Conservation (phyloP, 2,329 filamentous ascomycete species). For the Fusarium mangiferae region DNA sequence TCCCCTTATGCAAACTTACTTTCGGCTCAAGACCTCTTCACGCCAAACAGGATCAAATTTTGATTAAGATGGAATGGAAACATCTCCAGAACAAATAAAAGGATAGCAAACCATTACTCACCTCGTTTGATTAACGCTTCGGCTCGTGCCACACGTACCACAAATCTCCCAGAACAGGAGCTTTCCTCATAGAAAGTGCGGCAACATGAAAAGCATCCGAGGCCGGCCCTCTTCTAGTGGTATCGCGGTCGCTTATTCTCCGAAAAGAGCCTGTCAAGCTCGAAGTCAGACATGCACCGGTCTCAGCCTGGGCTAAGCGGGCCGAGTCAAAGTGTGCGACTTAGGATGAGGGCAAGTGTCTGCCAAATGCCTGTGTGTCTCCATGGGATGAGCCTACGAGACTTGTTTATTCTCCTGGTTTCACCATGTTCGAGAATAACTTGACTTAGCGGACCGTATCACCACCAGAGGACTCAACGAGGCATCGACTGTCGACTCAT, state of each 20-base stretch:
- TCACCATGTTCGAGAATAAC: constrained; percentile 45
- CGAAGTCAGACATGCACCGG: constrained; percentile 44
- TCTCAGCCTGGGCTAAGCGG: constrained; percentile 38
- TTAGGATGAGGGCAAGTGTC: constrained; percentile 11
- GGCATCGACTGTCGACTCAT: constrained; percentile 17
- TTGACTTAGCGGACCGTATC: constrained; percentile 38
- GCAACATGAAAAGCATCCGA: constrained; percentile 25
- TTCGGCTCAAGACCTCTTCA: neutral
- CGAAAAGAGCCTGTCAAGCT: constrained; percentile 41
- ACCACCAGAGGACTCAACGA: constrained; percentile 31
- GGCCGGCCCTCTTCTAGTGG: constrained; percentile 19
- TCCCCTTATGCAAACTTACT: constrained; percentile 13
- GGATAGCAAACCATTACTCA: constrained; percentile 20
- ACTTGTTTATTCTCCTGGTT: constrained; percentile 35
- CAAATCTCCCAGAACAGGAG: constrained; percentile 30
- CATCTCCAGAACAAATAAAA: neutral
- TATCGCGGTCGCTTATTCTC: constrained; percentile 28
- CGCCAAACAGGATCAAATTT: neutral
- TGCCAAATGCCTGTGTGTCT: constrained; percentile 30
- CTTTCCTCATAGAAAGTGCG: constrained; percentile 22
- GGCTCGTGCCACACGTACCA: constrained; percentile 29
- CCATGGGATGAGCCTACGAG: constrained; percentile 27
- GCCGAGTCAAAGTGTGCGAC: constrained; percentile 44
- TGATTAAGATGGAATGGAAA: constrained; percentile 6
- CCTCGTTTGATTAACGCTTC: constrained; percentile 16